Conservation (phyloP, 768 basidiomycete genomes). For the Glaciozyma martinii region DNA sequence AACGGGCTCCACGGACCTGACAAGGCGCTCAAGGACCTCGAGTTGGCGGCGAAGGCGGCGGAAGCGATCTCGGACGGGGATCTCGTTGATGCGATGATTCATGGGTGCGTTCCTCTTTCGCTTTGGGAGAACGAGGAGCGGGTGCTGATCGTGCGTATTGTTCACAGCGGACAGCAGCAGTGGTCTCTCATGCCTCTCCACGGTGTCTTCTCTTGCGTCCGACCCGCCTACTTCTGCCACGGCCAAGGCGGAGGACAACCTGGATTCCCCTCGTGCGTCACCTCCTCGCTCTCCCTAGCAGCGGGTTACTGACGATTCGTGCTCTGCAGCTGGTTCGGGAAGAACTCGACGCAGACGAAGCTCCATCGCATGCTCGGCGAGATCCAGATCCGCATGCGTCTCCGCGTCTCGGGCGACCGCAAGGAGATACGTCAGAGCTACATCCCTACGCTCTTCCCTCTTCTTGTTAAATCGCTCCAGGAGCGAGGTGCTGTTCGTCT, state of each 20-base stretch:
- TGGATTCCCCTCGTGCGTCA: conserved; percentile 21
- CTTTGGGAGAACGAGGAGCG: not conserved
- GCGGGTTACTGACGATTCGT: not conserved
- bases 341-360: conserved; percentile 88
- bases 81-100: conserved; percentile 83
- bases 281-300: not conserved
- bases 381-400: conserved; percentile 88
- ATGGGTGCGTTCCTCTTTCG: conserved; percentile 52
- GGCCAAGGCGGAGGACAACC: conserved; percentile 44
- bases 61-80: conserved; percentile 92
- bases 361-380: conserved; percentile 71
- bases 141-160: too few species aligned
- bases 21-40: conserved; percentile 59
- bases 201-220: conserved; percentile 78
- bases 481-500: conserved; percentile 62
- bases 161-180: conserved; percentile 72
- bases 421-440: conserved; percentile 84
- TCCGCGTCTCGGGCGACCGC: conserved; percentile 84
- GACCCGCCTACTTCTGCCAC: conserved; percentile 74
- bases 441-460: conserved; percentile 74
- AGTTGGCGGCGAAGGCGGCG: conserved; percentile 77
- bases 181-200: conserved; percentile 94
- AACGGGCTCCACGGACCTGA: conserved; percentile 54
- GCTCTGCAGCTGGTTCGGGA: conserved; percentile 75
- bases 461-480: conserved; percentile 68